phyloP scores from a whole-genome alignment of 257 asterid species.

The Jacaranda mimosifolia region DNA sequence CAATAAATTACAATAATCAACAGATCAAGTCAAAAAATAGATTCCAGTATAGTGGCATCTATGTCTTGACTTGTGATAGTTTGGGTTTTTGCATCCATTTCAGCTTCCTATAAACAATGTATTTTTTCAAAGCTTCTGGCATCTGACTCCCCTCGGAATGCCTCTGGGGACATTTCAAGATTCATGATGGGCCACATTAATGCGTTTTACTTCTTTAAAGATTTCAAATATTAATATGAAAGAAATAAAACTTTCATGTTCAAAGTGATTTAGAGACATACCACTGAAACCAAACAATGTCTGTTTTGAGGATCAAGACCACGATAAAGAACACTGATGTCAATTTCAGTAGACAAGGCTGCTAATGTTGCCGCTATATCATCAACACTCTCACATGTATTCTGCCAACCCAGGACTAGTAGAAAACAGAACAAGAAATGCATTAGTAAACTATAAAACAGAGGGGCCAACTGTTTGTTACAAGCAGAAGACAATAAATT shows the following conservation, averaged over 20 bases:
- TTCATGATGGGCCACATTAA: conserved; percentile 6
- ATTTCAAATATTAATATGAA: not conserved
- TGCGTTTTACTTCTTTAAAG: not conserved
- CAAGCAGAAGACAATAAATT: conserved; percentile 9
- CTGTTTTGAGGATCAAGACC: conserved; percentile 88
- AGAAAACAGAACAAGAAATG: conserved; percentile 29
- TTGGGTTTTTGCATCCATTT: too few relatives aligned
- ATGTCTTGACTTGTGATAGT: too few relatives aligned
- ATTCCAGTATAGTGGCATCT: too few relatives aligned
- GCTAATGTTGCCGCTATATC: conserved; percentile 78
- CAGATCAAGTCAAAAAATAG: too few relatives aligned
- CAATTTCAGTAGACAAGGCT: conserved; percentile 85
- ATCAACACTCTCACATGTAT: conserved; percentile 79
- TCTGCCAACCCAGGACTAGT: conserved; percentile 96
- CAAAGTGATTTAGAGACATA: conserved; percentile 47
- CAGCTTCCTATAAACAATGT: too few relatives aligned
- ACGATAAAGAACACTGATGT: conserved; percentile 80
- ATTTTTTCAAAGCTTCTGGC: too few relatives aligned
- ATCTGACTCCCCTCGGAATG: too few relatives aligned
- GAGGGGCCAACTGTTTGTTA: conserved; percentile 10
- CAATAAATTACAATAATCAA: too few relatives aligned
- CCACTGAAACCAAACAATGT: conserved; percentile 87
- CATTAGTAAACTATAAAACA: too few relatives aligned
- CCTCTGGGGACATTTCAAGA: too few relatives aligned
- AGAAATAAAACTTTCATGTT: conserved; percentile 2